These are phyloP conservation scores for Xylariaceae sp. DNA, from an alignment of 2,329 filamentous ascomycete genomes.

Conservation along the genomic window DNA sequence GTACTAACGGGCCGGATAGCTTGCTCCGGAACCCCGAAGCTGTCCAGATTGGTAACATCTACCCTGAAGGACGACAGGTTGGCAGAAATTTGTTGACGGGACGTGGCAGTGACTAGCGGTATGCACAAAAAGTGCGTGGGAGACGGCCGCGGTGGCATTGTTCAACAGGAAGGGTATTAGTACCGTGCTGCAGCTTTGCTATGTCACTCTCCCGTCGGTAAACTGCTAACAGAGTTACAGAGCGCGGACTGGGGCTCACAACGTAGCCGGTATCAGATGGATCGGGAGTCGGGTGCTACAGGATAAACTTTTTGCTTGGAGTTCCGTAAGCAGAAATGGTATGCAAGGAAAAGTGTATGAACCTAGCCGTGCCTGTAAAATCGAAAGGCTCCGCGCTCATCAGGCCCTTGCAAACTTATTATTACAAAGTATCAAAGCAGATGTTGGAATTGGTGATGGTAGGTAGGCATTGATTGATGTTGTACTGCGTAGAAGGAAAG, in stretches of 20 bases:
- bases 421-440: too few species aligned
- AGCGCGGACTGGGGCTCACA: background rate
- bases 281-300: background rate
- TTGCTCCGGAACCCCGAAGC: constrained; percentile 62
- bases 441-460: background rate
- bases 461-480: background rate
- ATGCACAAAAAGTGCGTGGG: constrained; percentile 80
- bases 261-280: too few species aligned
- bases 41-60: constrained; percentile 57
- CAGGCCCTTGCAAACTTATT: too few species aligned
- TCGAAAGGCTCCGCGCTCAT: too few species aligned
- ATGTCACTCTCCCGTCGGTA: background rate
- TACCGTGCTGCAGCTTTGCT: background rate
- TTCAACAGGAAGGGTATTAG: background rate
- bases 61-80: constrained; percentile 67
- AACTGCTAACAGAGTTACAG: background rate
- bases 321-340: background rate
- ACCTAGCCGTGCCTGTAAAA: too few species aligned
- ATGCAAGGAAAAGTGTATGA: too few species aligned
- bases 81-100: constrained; percentile 68
- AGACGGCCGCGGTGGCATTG: constrained; percentile 47
- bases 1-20: constrained; percentile 81
- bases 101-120: constrained; percentile 69
- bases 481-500: constrained; percentile 11
- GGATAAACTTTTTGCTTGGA: background rate